Evolutionary conservation across 78 protist species (phyloP).

Genomic region (Parvularia atlantis): DNA sequence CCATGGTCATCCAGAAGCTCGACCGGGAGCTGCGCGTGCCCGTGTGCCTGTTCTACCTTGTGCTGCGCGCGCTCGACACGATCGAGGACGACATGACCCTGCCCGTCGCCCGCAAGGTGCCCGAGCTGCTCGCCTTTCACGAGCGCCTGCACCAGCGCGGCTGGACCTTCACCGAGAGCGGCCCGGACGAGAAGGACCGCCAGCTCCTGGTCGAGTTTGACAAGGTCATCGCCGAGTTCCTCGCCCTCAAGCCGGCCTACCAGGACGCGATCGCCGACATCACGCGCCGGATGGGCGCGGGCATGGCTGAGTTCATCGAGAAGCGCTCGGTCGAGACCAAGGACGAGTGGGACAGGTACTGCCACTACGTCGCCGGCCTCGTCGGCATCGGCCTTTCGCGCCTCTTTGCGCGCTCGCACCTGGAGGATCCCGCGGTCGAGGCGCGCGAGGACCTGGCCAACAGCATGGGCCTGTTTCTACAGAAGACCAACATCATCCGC

Average conservation of each 20-base stretch:
- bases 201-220: slow-evolving; percentile 47
- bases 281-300: slow-evolving; percentile 70
- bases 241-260: slow-evolving; percentile 13
- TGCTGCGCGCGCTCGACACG: slow-evolving; percentile 88
- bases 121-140: slow-evolving; percentile 36
- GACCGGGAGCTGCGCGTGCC: slow-evolving; percentile 4
- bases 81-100: slow-evolving; percentile 85
- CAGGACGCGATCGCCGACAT: slow-evolving; percentile 71
- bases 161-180: slow-evolving; percentile 40
- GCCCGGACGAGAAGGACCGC: slow-evolving; percentile 49
- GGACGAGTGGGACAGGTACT: slow-evolving; percentile 48
- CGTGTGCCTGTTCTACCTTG: slow-evolving; percentile 76
- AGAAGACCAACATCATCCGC: slow-evolving; percentile 88
- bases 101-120: slow-evolving; percentile 21
- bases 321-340: slow-evolving; percentile 9
- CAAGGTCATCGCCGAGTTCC: slow-evolving; percentile 18
- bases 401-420: slow-evolving; percentile 61
- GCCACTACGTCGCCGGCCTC: slow-evolving; percentile 93
- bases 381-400: slow-evolving; percentile 85
- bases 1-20: slow-evolving; percentile 28
- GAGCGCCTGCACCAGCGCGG: slow-evolving; percentile 5
- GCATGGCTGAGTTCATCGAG: slow-evolving; percentile 52
- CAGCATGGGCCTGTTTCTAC: slow-evolving; percentile 88
- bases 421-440: slow-evolving; percentile 39
- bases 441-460: slow-evolving; percentile 38